phyloP scores from a whole-genome alignment of 768 basidiomycete species.

The Fomitopsis serialis region DNA sequence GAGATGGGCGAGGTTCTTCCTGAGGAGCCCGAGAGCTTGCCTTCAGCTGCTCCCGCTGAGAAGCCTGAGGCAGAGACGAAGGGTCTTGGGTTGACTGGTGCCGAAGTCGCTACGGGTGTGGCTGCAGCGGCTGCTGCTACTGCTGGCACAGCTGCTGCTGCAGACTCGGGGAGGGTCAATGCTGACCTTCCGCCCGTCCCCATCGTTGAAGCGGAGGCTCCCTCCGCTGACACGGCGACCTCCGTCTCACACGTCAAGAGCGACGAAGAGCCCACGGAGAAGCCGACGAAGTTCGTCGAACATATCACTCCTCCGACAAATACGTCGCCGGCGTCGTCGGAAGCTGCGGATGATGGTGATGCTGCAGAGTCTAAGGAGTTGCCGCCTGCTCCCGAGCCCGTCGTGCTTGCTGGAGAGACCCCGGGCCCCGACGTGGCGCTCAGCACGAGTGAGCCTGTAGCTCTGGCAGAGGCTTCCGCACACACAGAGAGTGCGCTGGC shows the following conservation, averaged over 20 bases:
- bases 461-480: conserved; percentile 5
- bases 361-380: conserved; percentile 9
- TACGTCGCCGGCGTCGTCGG: neutral
- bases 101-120: neutral
- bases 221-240: neutral
- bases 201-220: neutral
- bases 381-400: conserved; percentile 25
- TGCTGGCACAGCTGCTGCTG: conserved; percentile 8
- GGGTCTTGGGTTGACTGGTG: neutral
- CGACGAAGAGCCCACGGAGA: conserved; percentile 1
- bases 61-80: conserved; percentile 2
- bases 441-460: conserved; percentile 24
- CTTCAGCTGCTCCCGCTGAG: conserved; percentile 5
- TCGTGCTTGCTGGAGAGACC: conserved; percentile 25
- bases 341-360: conserved; percentile 2
- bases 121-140: conserved; percentile 3
- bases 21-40: conserved; percentile 47
- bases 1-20: conserved; percentile 68
- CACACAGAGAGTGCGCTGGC: neutral
- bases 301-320: neutral
- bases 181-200: neutral
- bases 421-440: conserved; percentile 24
- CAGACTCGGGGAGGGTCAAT: conserved; percentile 7
- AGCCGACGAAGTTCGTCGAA: conserved; percentile 1
- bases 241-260: conserved; percentile 10